Percentiles rank a stretch among this genome's conserved stretches.
phyloP scores from a whole-genome alignment of 2,329 filamentous ascomycete species.

The Didymella glomerata region DNA sequence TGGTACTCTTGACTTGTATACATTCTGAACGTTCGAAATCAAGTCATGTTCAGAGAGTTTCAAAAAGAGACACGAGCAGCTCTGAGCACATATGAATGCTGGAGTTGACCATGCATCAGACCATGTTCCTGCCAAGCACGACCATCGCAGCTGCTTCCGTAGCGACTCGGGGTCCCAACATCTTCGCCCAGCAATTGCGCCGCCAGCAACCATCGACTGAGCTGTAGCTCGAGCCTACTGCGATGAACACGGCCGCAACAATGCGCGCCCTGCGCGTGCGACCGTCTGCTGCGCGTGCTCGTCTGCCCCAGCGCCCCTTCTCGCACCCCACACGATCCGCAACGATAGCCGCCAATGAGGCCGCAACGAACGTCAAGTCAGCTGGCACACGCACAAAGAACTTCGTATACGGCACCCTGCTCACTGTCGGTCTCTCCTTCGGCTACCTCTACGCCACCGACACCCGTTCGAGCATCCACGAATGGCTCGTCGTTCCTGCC shows the following conservation, averaged over 20 bases:
- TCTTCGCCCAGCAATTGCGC: conserved; percentile 14
- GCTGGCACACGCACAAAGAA: conserved; percentile 58
- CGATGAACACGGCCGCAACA: conserved; percentile 38
- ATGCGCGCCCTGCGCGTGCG: conserved; percentile 43
- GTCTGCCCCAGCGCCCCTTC: conserved; percentile 27
- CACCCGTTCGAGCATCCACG: conserved; percentile 62
- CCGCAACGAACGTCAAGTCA: conserved; percentile 49
- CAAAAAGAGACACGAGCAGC: not conserved
- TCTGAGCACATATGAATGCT: not conserved
- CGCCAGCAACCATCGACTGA: conserved; percentile 29
- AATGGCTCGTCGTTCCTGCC: conserved; percentile 65
- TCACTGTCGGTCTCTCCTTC: conserved; percentile 58
- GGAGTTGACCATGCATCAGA: too few relatives aligned
- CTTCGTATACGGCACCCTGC: conserved; percentile 62
- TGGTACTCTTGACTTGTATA: not conserved
- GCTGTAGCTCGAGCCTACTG: conserved; percentile 30
- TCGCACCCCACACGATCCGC: conserved; percentile 35
- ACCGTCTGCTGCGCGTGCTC: conserved; percentile 31
- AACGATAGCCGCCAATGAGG: conserved; percentile 38
- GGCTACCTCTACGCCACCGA: conserved; percentile 63
- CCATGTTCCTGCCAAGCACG: conserved; percentile 15
- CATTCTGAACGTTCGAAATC: not conserved
- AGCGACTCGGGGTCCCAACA: conserved; percentile 4
- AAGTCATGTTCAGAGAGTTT: not conserved
- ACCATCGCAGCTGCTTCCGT: conserved; percentile 9